Evolutionary conservation across 495 filamentous ascomycete species (phyloP), one percentile per base, ranked within the genome.

Genomic region (Cetradonia linearis): DNA sequence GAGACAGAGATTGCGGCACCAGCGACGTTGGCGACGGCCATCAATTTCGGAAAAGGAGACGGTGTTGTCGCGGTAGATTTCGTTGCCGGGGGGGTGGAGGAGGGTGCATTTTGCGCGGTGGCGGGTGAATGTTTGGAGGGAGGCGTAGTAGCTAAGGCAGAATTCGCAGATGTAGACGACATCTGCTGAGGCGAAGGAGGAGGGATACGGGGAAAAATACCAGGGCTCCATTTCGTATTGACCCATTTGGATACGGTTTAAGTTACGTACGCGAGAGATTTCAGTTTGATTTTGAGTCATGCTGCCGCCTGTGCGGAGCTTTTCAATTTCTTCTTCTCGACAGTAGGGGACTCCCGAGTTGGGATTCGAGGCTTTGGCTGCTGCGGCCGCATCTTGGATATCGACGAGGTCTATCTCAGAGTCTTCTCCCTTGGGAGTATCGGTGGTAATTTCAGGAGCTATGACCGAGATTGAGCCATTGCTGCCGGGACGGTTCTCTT

Each of bases 201-300:
- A 83, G 0, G 93, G 93, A 69, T 98, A 98, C 1, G 93, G 94
- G 10, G 91, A 95, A 73, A 97, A 97, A 69, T 98, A 98, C 93
- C 93, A 98, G 10, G 93, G 92, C 70, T 95, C 92, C 50, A 98
- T 78, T 65, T 95, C 89, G 72, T 83, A 86, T 64, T 86, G 83
- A 46, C 93, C 93, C 80, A 98, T 95, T 72, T 98, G 93, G 3
- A 97, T 84, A 36, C 84, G 86, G 33, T 84, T 87, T 65, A 98
- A 82, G 68, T 98, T 98, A 61, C 93, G 86, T 47, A 98, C 94
- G 38, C 93, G 89, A 23, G 92, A 92, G 59, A 98, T 91, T 68
- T 98, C 94, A 23, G 94, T 89, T 47, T 93, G 93, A 65, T 96
- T 96, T 69, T 98, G 94, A 20, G 94, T 96, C 93, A 98, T 97